A percentile compares a stretch with the other conserved stretches of the same genome.
These are phyloP conservation scores for Kodamaea fukazawae DNA, from an alignment of 805 yeast genomes.

Conservation along the genomic window DNA sequence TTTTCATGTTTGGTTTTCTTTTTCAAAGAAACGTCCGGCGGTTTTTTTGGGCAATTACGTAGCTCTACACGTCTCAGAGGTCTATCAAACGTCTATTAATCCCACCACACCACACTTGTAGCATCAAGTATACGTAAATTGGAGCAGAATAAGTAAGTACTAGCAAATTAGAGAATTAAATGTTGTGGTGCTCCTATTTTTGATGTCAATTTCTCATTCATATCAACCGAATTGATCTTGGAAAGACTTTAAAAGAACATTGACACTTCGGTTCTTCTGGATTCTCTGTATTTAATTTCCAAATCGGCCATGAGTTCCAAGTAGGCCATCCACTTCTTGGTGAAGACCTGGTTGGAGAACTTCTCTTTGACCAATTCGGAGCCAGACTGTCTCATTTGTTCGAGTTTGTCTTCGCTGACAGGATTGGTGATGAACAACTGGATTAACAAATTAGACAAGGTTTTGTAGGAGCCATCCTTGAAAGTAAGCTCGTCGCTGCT, in stretches of 20 bases:
- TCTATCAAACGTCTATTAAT: too few species aligned
- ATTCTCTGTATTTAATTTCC: constrained; percentile 27
- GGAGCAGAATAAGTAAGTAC: too few species aligned
- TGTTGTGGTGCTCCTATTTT: too few species aligned
- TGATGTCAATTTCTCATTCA: too few species aligned
- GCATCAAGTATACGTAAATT: too few species aligned
- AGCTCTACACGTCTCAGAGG: too few species aligned
- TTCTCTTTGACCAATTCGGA: constrained; percentile 42
- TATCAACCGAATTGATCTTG: too few species aligned
- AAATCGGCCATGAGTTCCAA: constrained; percentile 17
- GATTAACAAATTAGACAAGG: constrained; percentile 49
- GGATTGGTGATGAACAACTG: constrained; percentile 38
- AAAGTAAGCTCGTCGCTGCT: constrained; percentile 5
- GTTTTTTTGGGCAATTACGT: too few species aligned
- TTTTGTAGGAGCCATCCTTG: constrained; percentile 28
- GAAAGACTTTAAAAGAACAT: constrained; percentile 4
- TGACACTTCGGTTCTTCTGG: constrained; percentile 9
- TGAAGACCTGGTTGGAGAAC: constrained; percentile 64
- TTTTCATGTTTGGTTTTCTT: too few species aligned
- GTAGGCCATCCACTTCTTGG: constrained; percentile 47
- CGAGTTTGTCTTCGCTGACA: constrained; percentile 30
- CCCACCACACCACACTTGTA: too few species aligned
- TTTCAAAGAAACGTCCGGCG: too few species aligned
- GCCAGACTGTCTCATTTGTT: constrained; percentile 46
- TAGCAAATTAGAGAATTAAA: too few species aligned